Base-by-base conservation (phyloP, 2,329 filamentous ascomycete species). In the Pseudocercospora fijiensis region DNA sequence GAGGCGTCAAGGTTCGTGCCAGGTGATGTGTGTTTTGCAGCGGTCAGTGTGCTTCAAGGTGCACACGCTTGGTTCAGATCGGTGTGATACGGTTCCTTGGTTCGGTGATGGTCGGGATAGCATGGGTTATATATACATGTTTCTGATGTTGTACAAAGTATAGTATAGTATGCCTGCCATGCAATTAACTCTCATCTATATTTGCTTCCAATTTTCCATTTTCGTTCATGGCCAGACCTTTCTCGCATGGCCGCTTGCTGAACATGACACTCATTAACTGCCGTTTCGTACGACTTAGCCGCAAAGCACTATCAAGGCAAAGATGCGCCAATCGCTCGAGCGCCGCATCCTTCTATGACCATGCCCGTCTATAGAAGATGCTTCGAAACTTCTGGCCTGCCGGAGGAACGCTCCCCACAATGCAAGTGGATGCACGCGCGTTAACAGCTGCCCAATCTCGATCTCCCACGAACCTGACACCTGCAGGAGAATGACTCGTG, bases 401-500 rank as follows among this genome's bases (percentile, higher is more conserved):
- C 49, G 16, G 49, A 26, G 7, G 49, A 53, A 53, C 24, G 49
- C 26, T 28, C 26, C 49, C 20, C 49, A 27, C 49, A n/a, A 27
- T 30, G 49, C 49, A 26, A 53, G 49, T 26, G 7, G 28, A 53
- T 53, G 49, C 49, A 53, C 20, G 24, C 20, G 24, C 49, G 49
- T 53, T 53, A n/a, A 53, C 18, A 53, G 22, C 49, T 28, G 26
- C 26, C 26, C 49, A 53, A 53, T 53, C 49, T 53, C 49, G 49
- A 53, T 53, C 26, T 30, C 22, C 45, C 20, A 13, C 24, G 16
- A n/a, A 53, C 26, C 24, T 37, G 53, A 56, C 53, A 56, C 53
- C 53, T 56, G 53, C 53, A 41, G 28, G 28, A 27, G 4, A 6
- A 53, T 62, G 33, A 28, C 28, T 53, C 53, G 57, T 45, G 51